Evolutionary conservation across 139 green algal species (phyloP).

Genomic region (Coccomyxa sp.): DNA sequence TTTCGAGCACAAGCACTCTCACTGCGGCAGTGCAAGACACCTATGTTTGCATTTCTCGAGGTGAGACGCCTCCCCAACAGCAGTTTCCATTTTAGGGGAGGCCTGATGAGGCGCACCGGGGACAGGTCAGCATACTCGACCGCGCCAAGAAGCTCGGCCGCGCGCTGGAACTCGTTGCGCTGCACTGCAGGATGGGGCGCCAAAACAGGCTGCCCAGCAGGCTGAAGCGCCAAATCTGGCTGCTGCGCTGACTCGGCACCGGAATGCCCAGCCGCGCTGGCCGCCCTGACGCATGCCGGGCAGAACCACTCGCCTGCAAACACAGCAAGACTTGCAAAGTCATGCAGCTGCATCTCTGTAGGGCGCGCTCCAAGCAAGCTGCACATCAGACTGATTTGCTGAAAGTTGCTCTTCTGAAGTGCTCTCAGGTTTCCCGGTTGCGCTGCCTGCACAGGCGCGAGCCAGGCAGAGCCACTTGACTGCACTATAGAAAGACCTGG

Average conservation of each 20-base stretch:
- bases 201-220: background rate
- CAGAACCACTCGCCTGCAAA: conserved; percentile 60
- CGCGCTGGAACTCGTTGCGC: conserved; percentile 6
- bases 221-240: too few species aligned
- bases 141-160: background rate
- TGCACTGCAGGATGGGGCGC: background rate
- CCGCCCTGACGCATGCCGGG: conserved; percentile 30
- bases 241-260: too few species aligned
- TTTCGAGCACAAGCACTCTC: background rate
- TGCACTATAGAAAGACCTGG: background rate
- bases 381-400: background rate
- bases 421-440: too few species aligned
- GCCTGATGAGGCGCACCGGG: background rate
- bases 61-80: background rate
- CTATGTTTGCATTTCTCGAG: background rate
- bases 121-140: background rate
- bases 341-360: background rate
- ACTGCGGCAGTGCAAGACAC: background rate
- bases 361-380: background rate
- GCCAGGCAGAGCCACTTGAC: background rate
- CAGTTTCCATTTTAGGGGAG: background rate
- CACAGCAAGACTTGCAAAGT: background rate
- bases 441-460: too few species aligned
- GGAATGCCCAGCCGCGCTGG: background rate
- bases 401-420: background rate